Conservation (phyloP, 805 yeast genomes). For the Metschnikowia drakensbergensis region DNA sequence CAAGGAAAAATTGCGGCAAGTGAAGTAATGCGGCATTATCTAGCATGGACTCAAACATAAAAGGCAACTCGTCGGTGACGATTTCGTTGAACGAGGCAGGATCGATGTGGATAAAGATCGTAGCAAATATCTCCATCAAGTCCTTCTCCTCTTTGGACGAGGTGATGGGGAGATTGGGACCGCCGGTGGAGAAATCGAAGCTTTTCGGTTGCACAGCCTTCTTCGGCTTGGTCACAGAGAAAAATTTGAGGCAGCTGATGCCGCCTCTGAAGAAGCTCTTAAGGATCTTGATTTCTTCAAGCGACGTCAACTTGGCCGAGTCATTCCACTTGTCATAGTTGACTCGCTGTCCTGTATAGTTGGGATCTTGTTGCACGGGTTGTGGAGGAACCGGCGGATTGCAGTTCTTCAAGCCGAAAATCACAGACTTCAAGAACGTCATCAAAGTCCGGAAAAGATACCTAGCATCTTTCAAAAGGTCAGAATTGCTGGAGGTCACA, state of each 20-base stretch:
- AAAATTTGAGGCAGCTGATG: slow-evolving; percentile 72
- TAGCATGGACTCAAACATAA: slow-evolving; percentile 72
- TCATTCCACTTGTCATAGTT: slow-evolving; percentile 70
- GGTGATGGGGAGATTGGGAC: slow-evolving; percentile 79
- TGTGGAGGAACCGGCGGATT: slow-evolving; percentile 67
- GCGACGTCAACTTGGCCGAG: slow-evolving; percentile 75
- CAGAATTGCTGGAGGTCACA: slow-evolving; percentile 43
- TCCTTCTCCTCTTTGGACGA: slow-evolving; percentile 93
- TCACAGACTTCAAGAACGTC: slow-evolving; percentile 85
- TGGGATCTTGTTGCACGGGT: slow-evolving; percentile 44
- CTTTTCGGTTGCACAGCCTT: slow-evolving; percentile 29
- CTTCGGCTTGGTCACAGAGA: slow-evolving; percentile 55
- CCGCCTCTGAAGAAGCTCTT: slow-evolving; percentile 80
- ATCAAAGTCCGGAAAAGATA: slow-evolving; percentile 82
- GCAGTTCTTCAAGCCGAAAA: slow-evolving; percentile 83
- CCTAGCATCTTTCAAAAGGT: slow-evolving; percentile 82
- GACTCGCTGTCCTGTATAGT: slow-evolving; percentile 34
- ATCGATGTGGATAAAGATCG: slow-evolving; percentile 89
- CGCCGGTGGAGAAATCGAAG: slow-evolving; percentile 63
- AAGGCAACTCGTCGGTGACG: slow-evolving; percentile 73
- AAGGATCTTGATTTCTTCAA: slow-evolving; percentile 78
- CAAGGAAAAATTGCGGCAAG: slow-evolving; percentile 88
- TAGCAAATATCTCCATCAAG: slow-evolving; percentile 90
- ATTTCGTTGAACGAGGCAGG: slow-evolving; percentile 95
- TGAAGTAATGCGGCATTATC: slow-evolving; percentile 83